Conservation (phyloP, 257 asterid species). For the Scutellaria baicalensis region DNA sequence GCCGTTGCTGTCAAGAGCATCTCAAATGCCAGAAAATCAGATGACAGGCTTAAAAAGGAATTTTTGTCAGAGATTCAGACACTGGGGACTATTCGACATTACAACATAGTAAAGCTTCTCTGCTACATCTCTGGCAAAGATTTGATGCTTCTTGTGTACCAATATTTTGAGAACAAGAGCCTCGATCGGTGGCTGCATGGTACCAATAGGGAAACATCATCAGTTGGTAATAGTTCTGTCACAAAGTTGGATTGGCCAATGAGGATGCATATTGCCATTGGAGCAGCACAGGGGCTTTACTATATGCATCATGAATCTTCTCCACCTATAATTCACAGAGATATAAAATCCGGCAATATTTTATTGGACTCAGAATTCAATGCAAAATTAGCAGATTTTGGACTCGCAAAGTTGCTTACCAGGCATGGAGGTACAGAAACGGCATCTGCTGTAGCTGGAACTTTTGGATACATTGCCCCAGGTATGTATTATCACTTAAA, state of each 20-base stretch:
- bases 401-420: constrained; percentile 45
- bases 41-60: constrained; percentile 40
- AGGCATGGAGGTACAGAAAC: constrained; percentile 39
- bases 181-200: constrained; percentile 55
- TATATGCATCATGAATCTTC: constrained; percentile 64
- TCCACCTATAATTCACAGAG: constrained; percentile 59
- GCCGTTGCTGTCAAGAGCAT: constrained; percentile 53
- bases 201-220: constrained; percentile 13
- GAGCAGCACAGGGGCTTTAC: constrained; percentile 62
- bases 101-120: constrained; percentile 56
- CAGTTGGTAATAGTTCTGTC: neutral
- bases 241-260: constrained; percentile 50
- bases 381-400: constrained; percentile 63
- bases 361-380: constrained; percentile 46
- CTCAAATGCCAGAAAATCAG: constrained; percentile 27
- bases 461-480: constrained; percentile 68
- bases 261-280: constrained; percentile 53
- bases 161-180: constrained; percentile 53
- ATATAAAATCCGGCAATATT: constrained; percentile 63
- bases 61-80: constrained; percentile 58
- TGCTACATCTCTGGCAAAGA: constrained; percentile 47
- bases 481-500: constrained; percentile 23
- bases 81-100: constrained; percentile 50
- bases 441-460: constrained; percentile 57
- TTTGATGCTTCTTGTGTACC: constrained; percentile 52